Evolutionary conservation across 1,139 yeast genomes (phyloP), one percentile per base, ranked within the genome.

Genomic region (Pichia sp.): DNA sequence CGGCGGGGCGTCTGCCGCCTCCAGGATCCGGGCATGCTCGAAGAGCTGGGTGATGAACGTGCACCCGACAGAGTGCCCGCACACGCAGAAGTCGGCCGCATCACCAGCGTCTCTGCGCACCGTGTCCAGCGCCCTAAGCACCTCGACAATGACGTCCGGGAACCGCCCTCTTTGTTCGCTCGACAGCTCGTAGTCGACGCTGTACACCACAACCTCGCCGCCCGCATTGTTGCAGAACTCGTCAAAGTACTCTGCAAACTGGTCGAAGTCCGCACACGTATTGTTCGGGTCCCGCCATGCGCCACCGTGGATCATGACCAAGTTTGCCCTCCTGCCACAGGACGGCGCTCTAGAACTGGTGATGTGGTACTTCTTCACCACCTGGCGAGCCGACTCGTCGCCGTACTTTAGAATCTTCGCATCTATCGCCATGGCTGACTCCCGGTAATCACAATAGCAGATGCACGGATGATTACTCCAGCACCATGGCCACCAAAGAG

Each of bases 61-160:
- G 1, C 93, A 90, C 0, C 97, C 96, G 1, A 85, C 95, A 0
- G 95, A 87, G 69, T 90, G 96, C 0, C 96, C 96, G 5, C 81
- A 75, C 6, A 83, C 57, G 56, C 73, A 72, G 16, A 75, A 58
- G 19, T 70, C 60, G 0, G 34, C 11, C 3, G 40, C 26, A 8
- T n/a, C 32, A 13, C 31, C 42, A 15, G 60, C 62, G 5, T 62
- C 51, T 1, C 52, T 19, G 2, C 65, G 58, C 4, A 82, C 67
- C 2, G 57, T 54, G 10, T 63, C 54, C 10, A 87, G 61, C 0
- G 82, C 88, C 0, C 49, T 54, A 1, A 75, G 52, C 3, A 85
- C 80, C 61, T 89, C 96, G 0, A 73, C 53, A 11, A 85, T 58
- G 67, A 87, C 95, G 0, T 59, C 63, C 0, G 96, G 96, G 63